Conservation (phyloP, 164 flowering plant species). For the Cinnamomum chago region DNA sequence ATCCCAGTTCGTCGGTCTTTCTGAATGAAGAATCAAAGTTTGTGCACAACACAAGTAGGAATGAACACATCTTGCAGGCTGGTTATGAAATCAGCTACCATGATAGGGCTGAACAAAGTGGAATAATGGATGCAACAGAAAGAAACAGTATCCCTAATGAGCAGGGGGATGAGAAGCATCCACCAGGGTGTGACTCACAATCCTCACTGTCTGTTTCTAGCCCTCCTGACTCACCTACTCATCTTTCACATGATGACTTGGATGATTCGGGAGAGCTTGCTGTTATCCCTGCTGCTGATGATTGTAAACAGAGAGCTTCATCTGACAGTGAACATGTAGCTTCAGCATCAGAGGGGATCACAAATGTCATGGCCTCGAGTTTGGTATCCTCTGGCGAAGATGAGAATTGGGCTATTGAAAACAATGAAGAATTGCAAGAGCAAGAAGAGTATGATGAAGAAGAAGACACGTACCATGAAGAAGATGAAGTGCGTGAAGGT, state of each 20-base stretch:
- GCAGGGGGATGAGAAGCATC: slow-evolving; percentile 28
- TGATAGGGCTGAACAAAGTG: slow-evolving; percentile 33
- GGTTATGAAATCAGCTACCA: slow-evolving; percentile 30
- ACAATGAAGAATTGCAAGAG: slow-evolving; percentile 55
- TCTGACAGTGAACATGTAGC: slow-evolving; percentile 31
- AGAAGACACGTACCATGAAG: slow-evolving; percentile 73
- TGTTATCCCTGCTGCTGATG: slow-evolving; percentile 30
- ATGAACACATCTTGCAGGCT: slow-evolving; percentile 32
- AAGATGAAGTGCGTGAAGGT: slow-evolving; percentile 75
- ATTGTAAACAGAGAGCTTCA: slow-evolving; percentile 24
- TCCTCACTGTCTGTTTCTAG: slow-evolving; percentile 91
- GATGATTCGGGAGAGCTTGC: slow-evolving; percentile 64
- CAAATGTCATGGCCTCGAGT: slow-evolving; percentile 25
- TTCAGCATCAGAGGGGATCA: slow-evolving; percentile 21
- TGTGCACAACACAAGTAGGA: slow-evolving; percentile 24
- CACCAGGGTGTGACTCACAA: slow-evolving; percentile 75
- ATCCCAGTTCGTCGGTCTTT: slow-evolving; percentile 39
- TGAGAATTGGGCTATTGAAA: slow-evolving; percentile 76
- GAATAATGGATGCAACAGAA: slow-evolving; percentile 25
- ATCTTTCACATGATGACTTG: slow-evolving; percentile 86
- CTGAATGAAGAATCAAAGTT: slow-evolving; percentile 36
- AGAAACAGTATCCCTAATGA: slow-evolving; percentile 27
- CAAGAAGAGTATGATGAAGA: slow-evolving; percentile 96
- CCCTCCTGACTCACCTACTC: slow-evolving; percentile 83
- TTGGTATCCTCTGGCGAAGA: slow-evolving; percentile 50